Percentiles rank a stretch among this genome's conserved stretches.
Conservation (phyloP, 192 early-diverging fungal species). For the Coemansia sp. region DNA sequence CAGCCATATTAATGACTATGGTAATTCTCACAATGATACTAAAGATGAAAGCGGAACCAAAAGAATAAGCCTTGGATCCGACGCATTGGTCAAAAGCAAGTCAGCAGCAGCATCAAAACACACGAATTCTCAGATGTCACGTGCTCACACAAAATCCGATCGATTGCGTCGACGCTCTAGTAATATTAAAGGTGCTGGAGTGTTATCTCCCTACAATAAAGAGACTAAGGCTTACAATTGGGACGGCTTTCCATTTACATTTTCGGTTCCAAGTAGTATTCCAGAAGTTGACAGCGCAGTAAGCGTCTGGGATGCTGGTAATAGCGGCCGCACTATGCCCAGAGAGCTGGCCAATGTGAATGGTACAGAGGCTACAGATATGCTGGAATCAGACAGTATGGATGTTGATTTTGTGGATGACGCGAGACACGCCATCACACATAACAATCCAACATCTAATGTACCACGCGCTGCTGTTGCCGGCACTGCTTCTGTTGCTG, state of each 20-base stretch:
- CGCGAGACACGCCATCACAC: not conserved
- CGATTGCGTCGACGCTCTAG: conserved; percentile 1
- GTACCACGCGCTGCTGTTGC: not conserved
- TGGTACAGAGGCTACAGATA: not conserved
- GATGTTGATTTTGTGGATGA: conserved; percentile 4
- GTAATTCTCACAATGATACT: not conserved
- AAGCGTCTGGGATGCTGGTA: not conserved
- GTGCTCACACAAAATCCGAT: not conserved
- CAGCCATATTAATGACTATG: not conserved
- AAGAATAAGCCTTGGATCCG: not conserved
- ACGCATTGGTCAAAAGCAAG: not conserved
- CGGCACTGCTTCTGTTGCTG: not conserved
- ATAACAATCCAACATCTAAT: not conserved
- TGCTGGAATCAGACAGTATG: not conserved
- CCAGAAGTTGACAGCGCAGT: not conserved
- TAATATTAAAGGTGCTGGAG: not conserved
- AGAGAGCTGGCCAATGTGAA: not conserved
- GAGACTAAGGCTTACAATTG: not conserved
- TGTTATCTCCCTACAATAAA: not conserved
- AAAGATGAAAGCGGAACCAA: not conserved
- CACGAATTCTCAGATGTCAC: not conserved
- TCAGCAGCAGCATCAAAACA: not conserved
- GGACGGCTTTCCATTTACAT: conserved; percentile 1
- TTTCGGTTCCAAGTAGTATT: not conserved
- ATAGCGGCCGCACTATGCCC: not conserved